Conservation (phyloP, 345 rosid species). For the Linum usitatissimum region DNA sequence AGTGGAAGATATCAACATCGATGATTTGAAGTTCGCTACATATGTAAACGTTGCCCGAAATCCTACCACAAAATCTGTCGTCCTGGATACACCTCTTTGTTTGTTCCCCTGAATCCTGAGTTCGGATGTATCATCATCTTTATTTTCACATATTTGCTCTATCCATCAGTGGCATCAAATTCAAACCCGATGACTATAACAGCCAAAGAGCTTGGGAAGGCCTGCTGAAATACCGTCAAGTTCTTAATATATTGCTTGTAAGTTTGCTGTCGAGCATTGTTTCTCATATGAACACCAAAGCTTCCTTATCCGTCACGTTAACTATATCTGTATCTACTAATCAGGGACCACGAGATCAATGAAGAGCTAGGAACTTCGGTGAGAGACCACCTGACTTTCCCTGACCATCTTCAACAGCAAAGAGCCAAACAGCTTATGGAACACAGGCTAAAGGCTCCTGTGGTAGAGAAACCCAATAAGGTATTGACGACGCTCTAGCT, state of each 20-base stretch:
- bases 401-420: too few species aligned
- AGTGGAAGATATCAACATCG: slow-evolving; percentile 32
- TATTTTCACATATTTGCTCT: slow-evolving; percentile 12
- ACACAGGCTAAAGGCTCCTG: too few species aligned
- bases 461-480: too few species aligned
- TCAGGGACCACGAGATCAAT: too few species aligned
- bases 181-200: slow-evolving; percentile 15
- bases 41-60: slow-evolving; percentile 76
- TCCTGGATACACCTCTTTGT: too few species aligned
- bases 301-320: too few species aligned
- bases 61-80: slow-evolving; percentile 66
- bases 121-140: slow-evolving; percentile 1
- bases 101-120: background rate
- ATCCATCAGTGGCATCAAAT: slow-evolving; percentile 34
- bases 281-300: too few species aligned
- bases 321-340: too few species aligned
- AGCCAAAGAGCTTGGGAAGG: slow-evolving; percentile 51
- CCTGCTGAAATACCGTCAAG: slow-evolving; percentile 35
- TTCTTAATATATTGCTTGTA: slow-evolving; percentile 67
- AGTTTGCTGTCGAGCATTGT: slow-evolving; percentile 15
- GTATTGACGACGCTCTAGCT: too few species aligned
- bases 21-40: slow-evolving; percentile 44
- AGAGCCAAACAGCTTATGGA: too few species aligned
- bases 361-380: too few species aligned
- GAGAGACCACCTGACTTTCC: too few species aligned